phyloP scores from a whole-genome alignment of 768 basidiomycete genomes.

The Mycena polygramma region DNA sequence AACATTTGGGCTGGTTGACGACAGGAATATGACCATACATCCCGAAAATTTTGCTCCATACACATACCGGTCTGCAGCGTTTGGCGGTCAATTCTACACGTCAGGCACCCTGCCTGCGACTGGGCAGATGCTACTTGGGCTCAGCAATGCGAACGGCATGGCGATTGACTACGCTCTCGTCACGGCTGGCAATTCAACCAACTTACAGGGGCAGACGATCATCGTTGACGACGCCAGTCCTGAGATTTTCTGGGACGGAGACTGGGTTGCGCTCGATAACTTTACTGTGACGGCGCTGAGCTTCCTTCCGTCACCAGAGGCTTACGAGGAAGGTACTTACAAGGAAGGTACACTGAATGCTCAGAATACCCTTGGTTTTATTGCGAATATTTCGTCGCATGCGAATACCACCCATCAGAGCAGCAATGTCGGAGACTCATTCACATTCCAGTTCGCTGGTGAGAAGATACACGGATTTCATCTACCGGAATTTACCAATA shows the following conservation, averaged over 20 bases:
- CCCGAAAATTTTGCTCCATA: too few relatives aligned
- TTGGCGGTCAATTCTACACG: conserved; percentile 10
- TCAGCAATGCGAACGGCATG: conserved; percentile 4
- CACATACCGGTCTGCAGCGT: background rate
- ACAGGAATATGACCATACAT: too few relatives aligned
- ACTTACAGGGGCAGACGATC: conserved; percentile 1
- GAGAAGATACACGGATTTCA: background rate
- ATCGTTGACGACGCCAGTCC: conserved; percentile 9
- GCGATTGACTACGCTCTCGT: conserved; percentile 4
- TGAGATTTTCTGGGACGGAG: conserved; percentile 5
- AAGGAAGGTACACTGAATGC: too few relatives aligned
- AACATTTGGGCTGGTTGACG: too few relatives aligned
- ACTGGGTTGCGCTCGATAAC: background rate
- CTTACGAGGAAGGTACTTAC: too few relatives aligned
- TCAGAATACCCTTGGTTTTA: background rate
- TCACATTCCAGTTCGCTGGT: conserved; percentile 14
- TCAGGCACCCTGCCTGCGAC: background rate
- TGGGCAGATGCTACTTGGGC: background rate
- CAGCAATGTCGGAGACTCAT: conserved; percentile 4
- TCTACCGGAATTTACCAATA: background rate
- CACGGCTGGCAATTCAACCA: background rate
- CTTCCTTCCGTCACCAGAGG: background rate
- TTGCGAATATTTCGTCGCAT: background rate
- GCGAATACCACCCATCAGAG: conserved; percentile 2
- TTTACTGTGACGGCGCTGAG: background rate